phyloP scores from a whole-genome alignment of 352 stramenopile genomes.

The Phytophthora cajani region DNA sequence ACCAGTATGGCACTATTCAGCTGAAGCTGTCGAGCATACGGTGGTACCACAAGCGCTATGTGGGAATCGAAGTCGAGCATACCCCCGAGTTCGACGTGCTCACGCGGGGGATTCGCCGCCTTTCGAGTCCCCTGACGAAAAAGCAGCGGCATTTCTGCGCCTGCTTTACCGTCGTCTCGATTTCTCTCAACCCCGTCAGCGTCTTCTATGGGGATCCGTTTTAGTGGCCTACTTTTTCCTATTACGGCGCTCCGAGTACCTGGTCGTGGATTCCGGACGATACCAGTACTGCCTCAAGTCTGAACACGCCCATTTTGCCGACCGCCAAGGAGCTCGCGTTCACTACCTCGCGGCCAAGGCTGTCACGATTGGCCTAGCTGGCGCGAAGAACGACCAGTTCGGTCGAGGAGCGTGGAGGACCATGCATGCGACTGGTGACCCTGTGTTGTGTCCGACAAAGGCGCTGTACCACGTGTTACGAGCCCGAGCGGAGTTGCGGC shows the following conservation, averaged over 20 bases:
- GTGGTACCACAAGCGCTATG: not conserved
- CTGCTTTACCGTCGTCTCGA: conserved; percentile 4
- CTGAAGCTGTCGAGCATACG: conserved; percentile 3
- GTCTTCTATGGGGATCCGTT: not conserved
- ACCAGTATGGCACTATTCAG: not conserved
- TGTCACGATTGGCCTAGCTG: conserved; percentile 5
- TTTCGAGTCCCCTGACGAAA: not conserved
- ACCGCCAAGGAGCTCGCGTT: not conserved
- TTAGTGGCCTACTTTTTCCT: conserved; percentile 2
- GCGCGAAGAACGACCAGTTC: conserved; percentile 11
- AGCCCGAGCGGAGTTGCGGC: not conserved
- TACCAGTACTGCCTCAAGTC: conserved; percentile 7
- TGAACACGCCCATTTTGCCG: not conserved
- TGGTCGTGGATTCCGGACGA: not conserved
- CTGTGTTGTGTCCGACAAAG: not conserved
- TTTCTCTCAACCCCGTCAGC: not conserved
- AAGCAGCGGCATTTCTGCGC: conserved; percentile 4
- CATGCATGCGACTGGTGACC: not conserved
- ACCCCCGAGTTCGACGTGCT: not conserved
- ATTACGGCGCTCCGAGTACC: not conserved
- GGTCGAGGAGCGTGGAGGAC: conserved; percentile 1
- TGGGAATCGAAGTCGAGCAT: not conserved
- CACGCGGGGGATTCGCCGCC: not conserved
- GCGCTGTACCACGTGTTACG: not conserved
- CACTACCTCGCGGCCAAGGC: not conserved